Evolutionary conservation across 83 land plant genomes (phyloP).

Genomic region (Diphasiastrum complanatum): DNA sequence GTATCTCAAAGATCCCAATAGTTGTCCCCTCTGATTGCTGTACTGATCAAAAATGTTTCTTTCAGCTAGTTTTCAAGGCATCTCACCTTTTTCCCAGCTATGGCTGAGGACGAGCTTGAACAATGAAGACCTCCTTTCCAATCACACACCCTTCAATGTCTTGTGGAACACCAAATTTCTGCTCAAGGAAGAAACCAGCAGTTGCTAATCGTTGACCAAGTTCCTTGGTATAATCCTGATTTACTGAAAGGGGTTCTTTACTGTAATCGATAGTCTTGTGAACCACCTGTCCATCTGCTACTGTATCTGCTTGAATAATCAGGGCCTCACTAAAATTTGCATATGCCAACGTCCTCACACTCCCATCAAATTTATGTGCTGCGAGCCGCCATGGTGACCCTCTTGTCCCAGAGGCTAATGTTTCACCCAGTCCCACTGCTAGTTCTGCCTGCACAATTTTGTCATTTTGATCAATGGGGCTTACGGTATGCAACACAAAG

Average conservation of each 20-base stretch:
- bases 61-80: too few species aligned
- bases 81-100: too few species aligned
- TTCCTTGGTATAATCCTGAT: conserved; percentile 44
- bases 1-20: too few species aligned
- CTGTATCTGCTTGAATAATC: conserved; percentile 42
- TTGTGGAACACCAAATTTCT: conserved; percentile 76
- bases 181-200: conserved; percentile 72
- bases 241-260: conserved; percentile 53
- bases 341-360: conserved; percentile 59
- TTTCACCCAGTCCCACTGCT: conserved; percentile 91
- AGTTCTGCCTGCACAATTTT: conserved; percentile 73
- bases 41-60: too few species aligned
- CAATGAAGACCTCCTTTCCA: conserved; percentile 80
- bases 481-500: conserved; percentile 85
- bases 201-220: conserved; percentile 66
- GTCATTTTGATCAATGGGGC: conserved; percentile 62
- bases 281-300: conserved; percentile 65
- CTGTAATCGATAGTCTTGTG: conserved; percentile 69
- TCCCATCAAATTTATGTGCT: conserved; percentile 65
- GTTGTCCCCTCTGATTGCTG: too few species aligned
- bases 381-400: conserved; percentile 90
- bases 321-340: conserved; percentile 95
- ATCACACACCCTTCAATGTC: conserved; percentile 91
- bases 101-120: conserved; percentile 93
- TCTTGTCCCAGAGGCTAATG: conserved; percentile 87